Base-by-base conservation (phyloP, 257 asterid genomes). In the Lycium ferocissimum region DNA sequence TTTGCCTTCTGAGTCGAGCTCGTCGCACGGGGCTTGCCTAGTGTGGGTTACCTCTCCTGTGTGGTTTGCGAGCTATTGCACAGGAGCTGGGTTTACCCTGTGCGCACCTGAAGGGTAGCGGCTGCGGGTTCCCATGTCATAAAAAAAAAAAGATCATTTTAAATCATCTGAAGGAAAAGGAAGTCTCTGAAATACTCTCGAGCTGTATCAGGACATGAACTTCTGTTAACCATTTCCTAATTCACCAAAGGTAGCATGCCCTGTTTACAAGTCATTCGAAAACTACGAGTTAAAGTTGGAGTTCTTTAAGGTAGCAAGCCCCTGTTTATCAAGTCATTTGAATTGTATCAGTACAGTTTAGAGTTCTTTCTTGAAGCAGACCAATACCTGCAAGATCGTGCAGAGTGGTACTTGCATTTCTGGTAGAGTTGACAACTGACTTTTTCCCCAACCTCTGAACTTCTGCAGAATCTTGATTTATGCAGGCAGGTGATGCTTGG, bases 401-500 rank as follows among this genome's bases (percentile, higher is more conserved):
- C 43, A 51, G 81, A 51, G 22, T 12, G 5, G 14, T 76, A 53
- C 45, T 76, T 51, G 40, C 15, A 49, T 76, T 26, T 14, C 38
- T 51, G 26, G 26, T 76, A 76, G 65, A 76, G 26, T 53, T 26
- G 59, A 76, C 8, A 9, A 53, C 82, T 26, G 47, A 51, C 54
- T 14, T n/a, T 38, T 83, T 66, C 66, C 66, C 71, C 40, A 87
- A 61, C 51, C 73, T 75, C 20, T 79, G 63, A 56, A 79, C 51
- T 84, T 81, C 45, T 57, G 70, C 65, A 43, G 71, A 66, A 61
- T 87, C 71, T 53, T 82, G 65, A 71, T 53, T 88, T 56, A 47
- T 87, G 90, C 93, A 97, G 99, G 96, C 95, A 69, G 99, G 98
- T 87, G 99, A 97, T 88, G 97, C 98, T 9, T 95, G 98, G 98